Conservation (phyloP, 2,329 filamentous ascomycete genomes). For the Diaporthe velutina region DNA sequence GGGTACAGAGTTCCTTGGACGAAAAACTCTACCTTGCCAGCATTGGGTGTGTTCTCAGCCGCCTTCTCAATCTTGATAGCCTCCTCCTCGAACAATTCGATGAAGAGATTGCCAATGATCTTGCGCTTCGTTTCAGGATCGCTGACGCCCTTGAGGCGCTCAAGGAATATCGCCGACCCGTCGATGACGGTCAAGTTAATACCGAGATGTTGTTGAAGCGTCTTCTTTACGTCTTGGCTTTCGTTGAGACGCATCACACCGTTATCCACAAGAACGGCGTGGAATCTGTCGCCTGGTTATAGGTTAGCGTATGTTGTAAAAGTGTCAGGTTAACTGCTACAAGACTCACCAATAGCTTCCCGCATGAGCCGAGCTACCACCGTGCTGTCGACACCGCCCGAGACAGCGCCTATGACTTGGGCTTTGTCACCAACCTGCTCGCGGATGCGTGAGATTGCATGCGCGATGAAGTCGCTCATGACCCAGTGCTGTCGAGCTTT, state of each 20-base stretch:
- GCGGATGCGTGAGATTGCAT: constrained; percentile 85
- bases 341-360: constrained; percentile 73
- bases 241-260: constrained; percentile 88
- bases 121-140: constrained; percentile 91
- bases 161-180: constrained; percentile 80
- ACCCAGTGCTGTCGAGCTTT: constrained; percentile 82
- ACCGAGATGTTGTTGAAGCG: constrained; percentile 81
- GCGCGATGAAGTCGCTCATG: constrained; percentile 85
- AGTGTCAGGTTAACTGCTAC: no score
- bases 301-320: constrained; percentile 59
- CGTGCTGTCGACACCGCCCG: constrained; percentile 88
- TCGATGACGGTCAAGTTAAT: constrained; percentile 94
- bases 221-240: constrained; percentile 83
- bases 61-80: constrained; percentile 77
- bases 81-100: constrained; percentile 82
- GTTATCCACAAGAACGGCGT: constrained; percentile 89
- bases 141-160: constrained; percentile 77
- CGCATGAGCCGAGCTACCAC: constrained; percentile 89
- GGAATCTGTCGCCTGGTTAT: constrained; percentile 58
- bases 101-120: constrained; percentile 58
- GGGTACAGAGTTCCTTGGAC: constrained; percentile 93
- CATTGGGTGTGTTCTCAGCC: constrained; percentile 74
- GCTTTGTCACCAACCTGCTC: constrained; percentile 83
- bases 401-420: constrained; percentile 73
- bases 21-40: constrained; percentile 86